Evolutionary conservation across 495 filamentous ascomycete species (phyloP).

Genomic region (Cladorrhinum samala): DNA sequence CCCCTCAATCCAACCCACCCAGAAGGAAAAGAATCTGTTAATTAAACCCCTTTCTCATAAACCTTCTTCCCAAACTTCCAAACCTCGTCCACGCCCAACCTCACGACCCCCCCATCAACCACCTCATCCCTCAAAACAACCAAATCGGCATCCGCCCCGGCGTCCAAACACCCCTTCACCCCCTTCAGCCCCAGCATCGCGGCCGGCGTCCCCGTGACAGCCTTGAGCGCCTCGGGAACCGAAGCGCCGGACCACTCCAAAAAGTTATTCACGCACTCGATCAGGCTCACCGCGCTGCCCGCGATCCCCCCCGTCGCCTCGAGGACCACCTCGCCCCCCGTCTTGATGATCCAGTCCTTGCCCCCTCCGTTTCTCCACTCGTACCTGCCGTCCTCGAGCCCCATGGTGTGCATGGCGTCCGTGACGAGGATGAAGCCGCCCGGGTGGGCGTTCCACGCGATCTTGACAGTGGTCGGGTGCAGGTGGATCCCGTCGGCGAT

Average conservation of each 20-base stretch:
- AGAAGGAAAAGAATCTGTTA: slow-evolving; percentile 23
- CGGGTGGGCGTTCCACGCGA: slow-evolving; percentile 56
- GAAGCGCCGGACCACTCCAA: slow-evolving; percentile 59
- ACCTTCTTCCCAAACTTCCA: slow-evolving; percentile 25
- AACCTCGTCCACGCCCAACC: slow-evolving; percentile 21
- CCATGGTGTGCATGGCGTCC: slow-evolving; percentile 60
- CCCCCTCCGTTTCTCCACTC: slow-evolving; percentile 72
- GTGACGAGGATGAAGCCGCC: slow-evolving; percentile 61
- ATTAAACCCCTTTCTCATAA: no score
- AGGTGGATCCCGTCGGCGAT: slow-evolving; percentile 64
- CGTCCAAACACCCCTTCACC: slow-evolving; percentile 60
- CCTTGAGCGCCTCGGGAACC: slow-evolving; percentile 58
- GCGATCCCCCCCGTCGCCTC: slow-evolving; percentile 70
- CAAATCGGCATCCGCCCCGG: slow-evolving; percentile 74
- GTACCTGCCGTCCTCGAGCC: slow-evolving; percentile 70
- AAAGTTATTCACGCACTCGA: slow-evolving; percentile 79
- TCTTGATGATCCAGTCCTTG: slow-evolving; percentile 54
- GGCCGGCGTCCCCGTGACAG: slow-evolving; percentile 69
- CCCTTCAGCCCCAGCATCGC: slow-evolving; percentile 61
- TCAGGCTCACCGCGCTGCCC: slow-evolving; percentile 63
- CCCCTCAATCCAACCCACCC: no score
- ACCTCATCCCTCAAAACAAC: slow-evolving; percentile 48
- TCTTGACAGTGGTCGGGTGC: slow-evolving; percentile 56
- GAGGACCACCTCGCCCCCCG: slow-evolving; percentile 57
- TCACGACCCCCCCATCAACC: not conserved